Evolutionary conservation across 1,139 yeast species (phyloP).

Genomic region (Debaryomyces sp.): DNA sequence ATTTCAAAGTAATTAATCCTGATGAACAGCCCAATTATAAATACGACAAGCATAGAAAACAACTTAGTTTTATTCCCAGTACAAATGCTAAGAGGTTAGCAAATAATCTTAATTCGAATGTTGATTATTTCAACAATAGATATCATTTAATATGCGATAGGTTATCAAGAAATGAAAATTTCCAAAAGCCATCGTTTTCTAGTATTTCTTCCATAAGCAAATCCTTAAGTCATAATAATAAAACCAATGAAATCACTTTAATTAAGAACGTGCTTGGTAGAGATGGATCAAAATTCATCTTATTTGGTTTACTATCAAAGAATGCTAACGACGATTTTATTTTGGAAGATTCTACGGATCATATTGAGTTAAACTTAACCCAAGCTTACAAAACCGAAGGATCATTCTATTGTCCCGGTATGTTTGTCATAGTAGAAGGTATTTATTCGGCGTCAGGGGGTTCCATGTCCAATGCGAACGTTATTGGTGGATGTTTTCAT

Average conservation of each 20-base stretch:
- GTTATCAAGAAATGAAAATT: slow-evolving; percentile 72
- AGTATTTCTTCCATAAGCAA: slow-evolving; percentile 40
- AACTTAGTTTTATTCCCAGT: slow-evolving; percentile 46
- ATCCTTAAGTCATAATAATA: slow-evolving; percentile 22
- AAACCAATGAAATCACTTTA: slow-evolving; percentile 61
- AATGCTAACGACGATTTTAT: slow-evolving; percentile 70
- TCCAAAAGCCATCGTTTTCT: slow-evolving; percentile 55
- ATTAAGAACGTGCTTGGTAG: slow-evolving; percentile 86
- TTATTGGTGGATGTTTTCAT: slow-evolving; percentile 58
- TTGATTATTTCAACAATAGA: slow-evolving; percentile 42
- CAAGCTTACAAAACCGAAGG: slow-evolving; percentile 69
- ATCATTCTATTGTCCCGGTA: slow-evolving; percentile 76
- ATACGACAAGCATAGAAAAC: slow-evolving; percentile 68
- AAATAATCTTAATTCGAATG: slow-evolving; percentile 21
- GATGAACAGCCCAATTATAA: slow-evolving; percentile 64
- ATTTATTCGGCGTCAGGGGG: slow-evolving; percentile 70
- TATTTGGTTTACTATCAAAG: slow-evolving; percentile 74
- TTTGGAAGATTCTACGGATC: slow-evolving; percentile 81
- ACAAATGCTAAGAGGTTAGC: slow-evolving; percentile 16
- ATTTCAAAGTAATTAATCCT: slow-evolving; percentile 67
- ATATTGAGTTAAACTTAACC: slow-evolving; percentile 68
- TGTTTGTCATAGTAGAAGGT: slow-evolving; percentile 83
- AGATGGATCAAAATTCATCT: slow-evolving; percentile 71
- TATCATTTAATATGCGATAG: slow-evolving; percentile 69
- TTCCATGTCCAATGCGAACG: slow-evolving; percentile 26